phyloP scores from a whole-genome alignment of 2,329 filamentous ascomycete species.

The Ascochyta fabae region DNA sequence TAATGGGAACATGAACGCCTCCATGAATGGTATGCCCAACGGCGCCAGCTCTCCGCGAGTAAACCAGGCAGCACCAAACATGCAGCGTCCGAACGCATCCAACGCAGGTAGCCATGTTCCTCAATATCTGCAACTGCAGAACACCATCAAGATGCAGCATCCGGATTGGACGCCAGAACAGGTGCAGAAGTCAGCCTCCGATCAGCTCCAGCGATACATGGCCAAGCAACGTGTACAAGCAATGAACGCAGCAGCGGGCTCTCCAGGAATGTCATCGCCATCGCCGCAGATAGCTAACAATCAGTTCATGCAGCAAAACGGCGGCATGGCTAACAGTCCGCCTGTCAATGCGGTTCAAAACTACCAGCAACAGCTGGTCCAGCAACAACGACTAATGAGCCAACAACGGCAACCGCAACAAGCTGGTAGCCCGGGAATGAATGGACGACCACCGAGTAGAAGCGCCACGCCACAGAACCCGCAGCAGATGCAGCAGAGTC shows the following conservation, averaged over 20 bases:
- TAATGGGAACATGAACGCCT: constrained; percentile 43
- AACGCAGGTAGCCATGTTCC: constrained; percentile 46
- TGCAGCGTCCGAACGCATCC: constrained; percentile 38
- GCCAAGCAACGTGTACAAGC: constrained; percentile 45
- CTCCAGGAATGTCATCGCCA: constrained; percentile 36
- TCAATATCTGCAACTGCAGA: constrained; percentile 41
- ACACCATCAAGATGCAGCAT: constrained; percentile 42
- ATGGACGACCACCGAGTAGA: constrained; percentile 41
- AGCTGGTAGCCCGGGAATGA: constrained; percentile 42
- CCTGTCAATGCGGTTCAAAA: constrained; percentile 45
- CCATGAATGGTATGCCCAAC: constrained; percentile 46
- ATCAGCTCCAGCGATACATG: constrained; percentile 42
- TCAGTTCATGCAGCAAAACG: constrained; percentile 42
- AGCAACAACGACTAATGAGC: constrained; percentile 49
- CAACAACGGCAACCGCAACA: constrained; percentile 38
- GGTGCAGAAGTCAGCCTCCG: constrained; percentile 43
- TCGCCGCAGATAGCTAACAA: constrained; percentile 45
- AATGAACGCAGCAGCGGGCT: constrained; percentile 47
- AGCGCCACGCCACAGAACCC: constrained; percentile 50
- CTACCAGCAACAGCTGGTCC: constrained; percentile 47
- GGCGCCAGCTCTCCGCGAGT: constrained; percentile 45
- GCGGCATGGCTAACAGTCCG: constrained; percentile 38
- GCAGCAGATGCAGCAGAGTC: constrained; percentile 43
- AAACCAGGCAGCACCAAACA: constrained; percentile 38
- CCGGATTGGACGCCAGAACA: constrained; percentile 47